Evolutionary conservation across 2,329 filamentous ascomycete species (phyloP).

Genomic region (Neofusicoccum laricinum): DNA sequence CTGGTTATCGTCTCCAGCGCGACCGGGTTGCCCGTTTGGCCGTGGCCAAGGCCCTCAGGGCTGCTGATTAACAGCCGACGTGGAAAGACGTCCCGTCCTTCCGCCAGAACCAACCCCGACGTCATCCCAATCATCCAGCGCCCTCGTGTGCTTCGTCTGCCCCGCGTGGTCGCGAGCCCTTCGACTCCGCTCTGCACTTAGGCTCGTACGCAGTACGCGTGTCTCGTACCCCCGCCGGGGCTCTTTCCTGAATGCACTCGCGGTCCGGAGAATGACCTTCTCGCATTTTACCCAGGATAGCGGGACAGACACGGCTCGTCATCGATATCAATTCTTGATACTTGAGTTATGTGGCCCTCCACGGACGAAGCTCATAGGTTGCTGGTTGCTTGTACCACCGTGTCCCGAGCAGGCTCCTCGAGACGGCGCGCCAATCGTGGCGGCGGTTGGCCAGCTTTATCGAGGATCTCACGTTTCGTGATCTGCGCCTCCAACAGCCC

Average conservation of each 20-base stretch:
- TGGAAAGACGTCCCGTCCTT: not conserved
- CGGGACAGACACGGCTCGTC: not conserved
- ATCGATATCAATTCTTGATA: not conserved
- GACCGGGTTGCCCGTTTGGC: not conserved
- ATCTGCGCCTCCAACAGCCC: not conserved
- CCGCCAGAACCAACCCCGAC: not conserved
- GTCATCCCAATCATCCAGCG: not conserved
- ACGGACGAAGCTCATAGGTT: not conserved
- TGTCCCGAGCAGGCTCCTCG: not conserved
- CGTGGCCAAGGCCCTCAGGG: not conserved
- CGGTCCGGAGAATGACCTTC: not conserved
- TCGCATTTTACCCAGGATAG: not conserved
- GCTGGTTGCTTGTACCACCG: not conserved
- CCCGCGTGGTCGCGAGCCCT: not conserved
- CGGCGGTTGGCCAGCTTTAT: not conserved
- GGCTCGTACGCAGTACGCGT: not conserved
- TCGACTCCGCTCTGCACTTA: not conserved
- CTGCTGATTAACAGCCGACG: conserved; percentile 2
- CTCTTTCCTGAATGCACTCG: not conserved
- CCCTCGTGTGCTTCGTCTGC: not conserved
- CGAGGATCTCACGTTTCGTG: not conserved
- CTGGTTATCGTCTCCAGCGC: not conserved
- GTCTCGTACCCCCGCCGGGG: not conserved
- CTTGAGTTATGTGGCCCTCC: not conserved
- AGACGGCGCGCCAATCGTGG: not conserved